Evolutionary conservation across 306 rosid genomes (phyloP).

Genomic region (Dalbergia cultrata): DNA sequence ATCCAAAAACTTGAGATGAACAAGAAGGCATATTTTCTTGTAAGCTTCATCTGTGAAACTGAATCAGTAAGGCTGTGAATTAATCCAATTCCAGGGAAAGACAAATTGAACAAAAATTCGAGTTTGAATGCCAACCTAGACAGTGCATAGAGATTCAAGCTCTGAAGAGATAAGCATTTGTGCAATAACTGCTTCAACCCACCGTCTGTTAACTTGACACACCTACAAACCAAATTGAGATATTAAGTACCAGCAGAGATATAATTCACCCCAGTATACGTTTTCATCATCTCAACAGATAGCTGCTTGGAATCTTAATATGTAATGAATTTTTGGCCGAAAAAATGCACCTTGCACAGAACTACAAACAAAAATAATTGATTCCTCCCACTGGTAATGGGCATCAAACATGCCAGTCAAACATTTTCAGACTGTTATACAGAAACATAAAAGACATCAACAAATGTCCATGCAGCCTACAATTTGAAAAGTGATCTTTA

Average conservation of each 20-base stretch:
- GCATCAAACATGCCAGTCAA: constrained; percentile 27
- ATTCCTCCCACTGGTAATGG: constrained; percentile 2
- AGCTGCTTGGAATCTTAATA: constrained; percentile 15
- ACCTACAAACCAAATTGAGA: constrained; percentile 59
- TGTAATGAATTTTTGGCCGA: neutral
- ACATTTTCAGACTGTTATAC: constrained; percentile 30
- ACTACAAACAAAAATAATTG: constrained; percentile 15
- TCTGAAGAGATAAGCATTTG: constrained; percentile 64
- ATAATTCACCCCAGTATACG: constrained; percentile 12
- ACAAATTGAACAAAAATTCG: constrained; percentile 28
- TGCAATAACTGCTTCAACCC: constrained; percentile 71
- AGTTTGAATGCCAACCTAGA: constrained; percentile 67
- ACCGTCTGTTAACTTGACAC: constrained; percentile 72
- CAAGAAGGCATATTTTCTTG: constrained; percentile 63
- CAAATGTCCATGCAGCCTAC: neutral
- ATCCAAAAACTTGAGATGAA: constrained; percentile 70
- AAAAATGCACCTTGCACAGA: constrained; percentile 21
- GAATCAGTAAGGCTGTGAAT: constrained; percentile 46
- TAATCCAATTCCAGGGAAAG: constrained; percentile 25
- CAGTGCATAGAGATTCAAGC: constrained; percentile 84
- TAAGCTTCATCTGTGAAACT: constrained; percentile 83
- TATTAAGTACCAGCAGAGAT: constrained; percentile 33
- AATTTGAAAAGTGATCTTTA: neutral
- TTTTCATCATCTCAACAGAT: constrained; percentile 19
- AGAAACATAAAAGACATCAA: neutral